Evolutionary conservation across 2,329 filamentous ascomycete genomes (phyloP), one percentile per base, ranked within the genome.

Genomic region (Xylaria digitata): DNA sequence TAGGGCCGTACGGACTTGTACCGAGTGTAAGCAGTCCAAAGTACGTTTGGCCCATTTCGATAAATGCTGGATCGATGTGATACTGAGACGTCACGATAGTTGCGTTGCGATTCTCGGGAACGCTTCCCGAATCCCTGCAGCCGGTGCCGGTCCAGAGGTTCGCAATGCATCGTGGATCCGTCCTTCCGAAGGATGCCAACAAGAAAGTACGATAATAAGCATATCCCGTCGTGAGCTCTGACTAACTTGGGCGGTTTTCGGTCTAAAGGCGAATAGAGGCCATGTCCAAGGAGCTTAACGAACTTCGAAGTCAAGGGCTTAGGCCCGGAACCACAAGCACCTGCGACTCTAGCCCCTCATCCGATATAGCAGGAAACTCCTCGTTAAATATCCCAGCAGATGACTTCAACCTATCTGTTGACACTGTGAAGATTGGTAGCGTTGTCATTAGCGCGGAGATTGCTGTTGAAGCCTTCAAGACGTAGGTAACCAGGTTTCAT

Each of bases 1-100:
- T 5, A 71, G 75, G 19, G 70, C 72, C 5, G 74, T 76, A 54
- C 73, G 74, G 62, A 75, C 75, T 8, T 76, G 75, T 68, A 76
- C 75, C n/a, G 75, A 76, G 69, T 76, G 75, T 70, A 76, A 76
- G 50, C 75, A 76, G 61, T 75, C 74, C 40, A 76, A 76, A 66
- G 75, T 75, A 62, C 23, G 59, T 61, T 61, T 43, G 46, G 45
- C 49, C 55, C 48, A 32, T 55, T 56, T 49, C 46, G 40, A 69
- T 15, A 52, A 59, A 43, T 60, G 61, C 4, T 53, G 15, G 65
- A 70, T 65, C 30, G 40, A 59, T 49, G 13, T 30, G 30, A 48
- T 56, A 56, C 53, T 70, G 17, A 67, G 32, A 57, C 9, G 61
- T 50, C 7, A 30, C 34, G 13, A 50, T 65, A 77, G 76, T 69